Base-by-base conservation (phyloP, 1,284 basidiomycete species). In the Gomphus bonarii region DNA sequence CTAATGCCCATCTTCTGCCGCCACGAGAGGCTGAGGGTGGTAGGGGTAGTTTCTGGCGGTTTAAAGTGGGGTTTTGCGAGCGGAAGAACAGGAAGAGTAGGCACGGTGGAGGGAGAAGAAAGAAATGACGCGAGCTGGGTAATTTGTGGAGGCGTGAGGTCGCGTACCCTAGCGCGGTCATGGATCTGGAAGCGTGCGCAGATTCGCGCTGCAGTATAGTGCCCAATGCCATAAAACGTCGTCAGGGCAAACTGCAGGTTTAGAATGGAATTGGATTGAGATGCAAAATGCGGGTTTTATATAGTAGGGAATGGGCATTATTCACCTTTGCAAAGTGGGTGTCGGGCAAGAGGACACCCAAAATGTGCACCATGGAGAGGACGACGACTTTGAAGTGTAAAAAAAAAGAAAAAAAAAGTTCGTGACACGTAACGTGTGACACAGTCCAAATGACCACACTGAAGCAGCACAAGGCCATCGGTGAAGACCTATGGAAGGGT, bases 401-500 rank as follows among this genome's bases (percentile, higher is more conserved):
- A 33, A 33, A 33, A 5, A 33, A 33, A 33, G 31, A 33, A 33
- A n/a, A 50, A 9, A 16, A n/a, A 43, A 53, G 18, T 22, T 42
- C 5, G 51, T 43, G 28, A 48, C 54, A 25, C 28, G 54, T 55
- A 18, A 48, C 54, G 36, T 50, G 55, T 60, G 55, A 53, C 59
- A 43, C 30, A n/a, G 20, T 20, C 14, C 30, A 30, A 22, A 58
- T 58, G 56, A 50, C 59, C 36, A 40, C 55, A 3, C 36, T 54
- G 70, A 90, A 89, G 66, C 88, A 91, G 65, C 87, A 87, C 73
- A 90, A 91, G 68, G 79, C 76, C 62, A 82, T 89, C 60, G 88
- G 88, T 48, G 92, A 95, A 66, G 92, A 95, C 67, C 79, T 93
- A 38, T 95, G 92, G 92, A 95, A 94, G 69, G 76, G 81, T 16